Conservation (phyloP, 2,329 filamentous ascomycete species). For the Colletotrichum tamarilloi region DNA sequence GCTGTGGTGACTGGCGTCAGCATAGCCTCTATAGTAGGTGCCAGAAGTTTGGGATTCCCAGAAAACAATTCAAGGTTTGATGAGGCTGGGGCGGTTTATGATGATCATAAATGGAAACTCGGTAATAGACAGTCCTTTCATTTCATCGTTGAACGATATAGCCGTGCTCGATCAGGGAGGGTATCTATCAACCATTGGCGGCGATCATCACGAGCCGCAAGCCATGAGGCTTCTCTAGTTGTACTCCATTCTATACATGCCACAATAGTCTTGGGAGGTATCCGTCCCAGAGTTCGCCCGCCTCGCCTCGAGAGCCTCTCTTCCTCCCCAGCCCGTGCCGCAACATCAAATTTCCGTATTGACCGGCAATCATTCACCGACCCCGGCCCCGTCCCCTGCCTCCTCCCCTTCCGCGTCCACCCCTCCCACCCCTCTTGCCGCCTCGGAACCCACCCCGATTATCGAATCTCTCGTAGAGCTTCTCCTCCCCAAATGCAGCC, state of each 20-base stretch:
- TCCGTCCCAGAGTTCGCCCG: background rate
- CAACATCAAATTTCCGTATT: conserved; percentile 39
- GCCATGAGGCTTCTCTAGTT: background rate
- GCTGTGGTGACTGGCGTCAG: background rate
- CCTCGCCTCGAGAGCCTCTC: background rate
- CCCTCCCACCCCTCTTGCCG: conserved; percentile 52
- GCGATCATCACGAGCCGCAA: background rate
- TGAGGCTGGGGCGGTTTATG: background rate
- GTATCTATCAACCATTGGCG: background rate
- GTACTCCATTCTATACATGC: background rate
- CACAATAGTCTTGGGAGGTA: background rate
- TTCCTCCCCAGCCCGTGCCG: conserved; percentile 31
- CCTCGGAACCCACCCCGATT: conserved; percentile 48
- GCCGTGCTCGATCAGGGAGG: background rate
- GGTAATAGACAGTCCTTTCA: background rate
- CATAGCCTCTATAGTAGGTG: background rate
- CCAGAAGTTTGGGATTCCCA: background rate
- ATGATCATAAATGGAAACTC: background rate
- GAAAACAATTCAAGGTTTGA: background rate
- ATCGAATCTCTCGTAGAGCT: conserved; percentile 72
- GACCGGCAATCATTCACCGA: conserved; percentile 32
- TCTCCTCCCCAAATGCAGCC: conserved; percentile 81
- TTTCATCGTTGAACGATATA: background rate
- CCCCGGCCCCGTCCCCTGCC: conserved; percentile 48
- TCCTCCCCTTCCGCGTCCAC: conserved; percentile 55